These are phyloP conservation scores for Cordyceps cicadae DNA, from an alignment of 2,329 filamentous ascomycete genomes.

Conservation along the genomic window DNA sequence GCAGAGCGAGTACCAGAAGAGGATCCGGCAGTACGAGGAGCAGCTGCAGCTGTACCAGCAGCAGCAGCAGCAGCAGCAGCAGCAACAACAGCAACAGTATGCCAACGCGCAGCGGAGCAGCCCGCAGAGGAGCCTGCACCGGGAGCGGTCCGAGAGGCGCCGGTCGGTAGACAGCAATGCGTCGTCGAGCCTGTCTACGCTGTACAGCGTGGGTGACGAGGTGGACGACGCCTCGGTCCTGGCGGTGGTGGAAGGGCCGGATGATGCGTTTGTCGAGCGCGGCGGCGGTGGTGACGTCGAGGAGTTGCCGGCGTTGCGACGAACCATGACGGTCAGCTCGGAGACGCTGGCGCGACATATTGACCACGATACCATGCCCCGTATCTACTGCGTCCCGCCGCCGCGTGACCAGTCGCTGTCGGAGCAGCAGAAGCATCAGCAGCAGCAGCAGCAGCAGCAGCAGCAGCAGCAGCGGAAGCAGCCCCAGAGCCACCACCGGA, in stretches of 20 bases:
- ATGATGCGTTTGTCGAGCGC: conserved; percentile 27
- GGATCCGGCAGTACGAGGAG: conserved; percentile 8
- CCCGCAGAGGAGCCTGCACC: conserved; percentile 9
- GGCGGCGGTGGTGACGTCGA: background rate
- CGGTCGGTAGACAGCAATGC: conserved; percentile 34
- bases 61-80: too few species aligned
- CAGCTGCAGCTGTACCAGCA: conserved; percentile 8
- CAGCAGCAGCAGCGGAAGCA: background rate
- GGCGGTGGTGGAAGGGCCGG: background rate
- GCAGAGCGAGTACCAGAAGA: conserved; percentile 13
- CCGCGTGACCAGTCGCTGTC: background rate
- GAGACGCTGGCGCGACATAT: background rate
- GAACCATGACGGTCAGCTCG: conserved; percentile 10
- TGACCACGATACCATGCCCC: conserved; percentile 4
- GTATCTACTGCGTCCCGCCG: background rate
- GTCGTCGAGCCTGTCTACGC: conserved; percentile 47
- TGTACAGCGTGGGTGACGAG: conserved; percentile 43
- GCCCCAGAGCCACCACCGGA: background rate
- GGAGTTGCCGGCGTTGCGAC: background rate
- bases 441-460: background rate
- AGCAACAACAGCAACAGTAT: conserved; percentile 10
- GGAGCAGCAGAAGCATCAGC: background rate
- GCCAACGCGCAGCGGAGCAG: conserved; percentile 14
- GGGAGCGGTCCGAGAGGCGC: conserved; percentile 14
- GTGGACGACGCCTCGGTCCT: conserved; percentile 18